Evolutionary conservation across 306 rosid genomes (phyloP), one percentile per base, ranked within the genome.

Genomic region (Rubus idaeus): DNA sequence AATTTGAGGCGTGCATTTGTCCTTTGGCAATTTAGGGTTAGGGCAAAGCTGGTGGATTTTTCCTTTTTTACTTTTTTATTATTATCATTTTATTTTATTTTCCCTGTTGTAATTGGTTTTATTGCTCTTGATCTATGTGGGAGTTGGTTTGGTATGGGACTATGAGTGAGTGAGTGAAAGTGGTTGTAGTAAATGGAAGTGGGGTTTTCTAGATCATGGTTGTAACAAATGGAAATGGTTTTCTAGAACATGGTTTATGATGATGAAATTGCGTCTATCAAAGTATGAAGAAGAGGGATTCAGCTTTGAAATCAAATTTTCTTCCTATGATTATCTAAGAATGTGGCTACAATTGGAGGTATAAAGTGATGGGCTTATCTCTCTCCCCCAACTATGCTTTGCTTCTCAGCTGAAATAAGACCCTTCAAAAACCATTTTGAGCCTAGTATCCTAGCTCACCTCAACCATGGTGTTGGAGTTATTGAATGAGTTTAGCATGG

Each of bases 201-300:
- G 68, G 86, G 68, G 86, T 81, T 70, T 86, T 72, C 5, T 26
- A 23, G 63, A 70, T 47, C 23, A 14, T 26, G 71, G 50, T 69
- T 23, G 7, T 44, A n/a, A 12, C 5, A 45, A 45, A 71, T 78
- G 72, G 61, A 78, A 40, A 77, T 63, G 65, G 88, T 82, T 70
- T 86, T 71, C 8, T 30, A n/a, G 71, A 68, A 57, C 44, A 26
- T 39, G 75, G 56, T 60, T 74, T 60, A 26, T 77, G 81, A 85
- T 76, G 79, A 80, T 80, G 84, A 78, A 80, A 78, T 81, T 89
- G 73, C 88, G 77, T 85, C 83, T 75, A 78, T 83, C 80, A 60
- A 69, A 75, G 39, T 30, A 20, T 4, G 47, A 6, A 75, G 42
- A 77, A 81, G 74, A 75, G 73, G 35, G 23, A 11, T 75, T 49